Evolutionary conservation across 768 basidiomycete genomes (phyloP).

Genomic region (Rhodotorula taiwanensis): DNA sequence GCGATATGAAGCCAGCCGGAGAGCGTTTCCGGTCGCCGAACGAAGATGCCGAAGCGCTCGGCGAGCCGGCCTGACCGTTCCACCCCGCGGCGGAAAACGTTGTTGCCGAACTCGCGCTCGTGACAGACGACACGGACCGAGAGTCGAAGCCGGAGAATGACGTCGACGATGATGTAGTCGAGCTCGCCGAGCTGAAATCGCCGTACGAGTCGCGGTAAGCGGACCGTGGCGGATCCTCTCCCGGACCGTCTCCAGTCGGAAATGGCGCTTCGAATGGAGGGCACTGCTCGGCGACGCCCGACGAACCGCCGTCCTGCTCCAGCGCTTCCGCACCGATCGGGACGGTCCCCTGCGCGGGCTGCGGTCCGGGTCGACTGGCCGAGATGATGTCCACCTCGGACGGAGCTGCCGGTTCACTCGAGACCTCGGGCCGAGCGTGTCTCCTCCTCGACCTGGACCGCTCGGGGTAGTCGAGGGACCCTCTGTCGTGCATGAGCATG

Average conservation of each 20-base stretch:
- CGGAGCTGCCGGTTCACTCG: background rate
- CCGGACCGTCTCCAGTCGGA: no score
- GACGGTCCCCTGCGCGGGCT: no score
- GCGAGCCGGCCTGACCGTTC: background rate
- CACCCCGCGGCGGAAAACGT: constrained; percentile 23
- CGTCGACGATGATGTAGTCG: constrained; percentile 19
- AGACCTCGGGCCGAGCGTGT: background rate
- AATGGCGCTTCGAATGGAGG: no score
- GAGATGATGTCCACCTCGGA: background rate
- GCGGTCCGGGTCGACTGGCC: background rate
- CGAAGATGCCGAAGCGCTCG: background rate
- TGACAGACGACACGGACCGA: constrained; percentile 16
- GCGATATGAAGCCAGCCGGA: no score
- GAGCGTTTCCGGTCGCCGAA: no score
- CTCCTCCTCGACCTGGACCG: background rate
- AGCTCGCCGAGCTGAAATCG: constrained; percentile 15
- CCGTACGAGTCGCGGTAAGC: constrained; percentile 9
- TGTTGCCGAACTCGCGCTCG: constrained; percentile 13
- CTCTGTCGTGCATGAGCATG: background rate
- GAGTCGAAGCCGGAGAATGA: constrained; percentile 27
- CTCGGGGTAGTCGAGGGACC: background rate
- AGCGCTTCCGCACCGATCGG: background rate
- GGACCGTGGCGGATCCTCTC: no score
- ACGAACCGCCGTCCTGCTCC: no score
- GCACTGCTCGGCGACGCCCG: no score